phyloP scores from a whole-genome alignment of 371 early-diverging fungal genomes.

The Batkoa obscura region DNA sequence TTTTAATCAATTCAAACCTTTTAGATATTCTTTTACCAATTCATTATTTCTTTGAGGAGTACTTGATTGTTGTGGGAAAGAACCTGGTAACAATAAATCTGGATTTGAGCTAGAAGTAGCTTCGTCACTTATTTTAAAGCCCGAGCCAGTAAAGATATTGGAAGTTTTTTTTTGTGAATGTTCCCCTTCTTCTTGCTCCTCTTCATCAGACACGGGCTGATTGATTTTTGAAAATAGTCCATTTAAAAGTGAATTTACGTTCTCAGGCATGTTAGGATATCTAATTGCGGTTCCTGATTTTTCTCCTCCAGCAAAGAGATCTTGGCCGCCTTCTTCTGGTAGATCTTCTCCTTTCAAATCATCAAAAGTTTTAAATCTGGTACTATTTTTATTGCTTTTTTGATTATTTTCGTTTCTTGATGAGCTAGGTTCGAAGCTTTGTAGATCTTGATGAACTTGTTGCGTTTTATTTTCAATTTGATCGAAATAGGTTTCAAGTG shows the following conservation, averaged over 20 bases:
- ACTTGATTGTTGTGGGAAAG: too few species aligned
- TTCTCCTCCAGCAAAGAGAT: constrained; percentile 7
- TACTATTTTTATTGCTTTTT: neutral
- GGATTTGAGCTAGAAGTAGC: neutral
- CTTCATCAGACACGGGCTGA: neutral
- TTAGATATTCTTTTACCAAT: neutral
- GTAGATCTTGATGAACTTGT: neutral
- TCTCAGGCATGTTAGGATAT: neutral
- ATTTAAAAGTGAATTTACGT: neutral
- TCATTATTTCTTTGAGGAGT: too few species aligned
- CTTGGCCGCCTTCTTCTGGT: neutral
- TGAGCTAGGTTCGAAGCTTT: neutral
- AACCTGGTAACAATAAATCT: neutral
- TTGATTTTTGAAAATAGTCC: neutral
- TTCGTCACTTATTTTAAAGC: too few species aligned
- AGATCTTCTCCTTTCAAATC: neutral
- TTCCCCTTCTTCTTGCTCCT: neutral
- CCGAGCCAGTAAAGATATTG: neutral
- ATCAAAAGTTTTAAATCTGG: neutral
- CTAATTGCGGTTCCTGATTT: constrained; percentile 1
- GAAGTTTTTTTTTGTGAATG: neutral
- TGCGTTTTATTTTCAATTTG: neutral
- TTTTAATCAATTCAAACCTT: too few species aligned
- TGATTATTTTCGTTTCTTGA: neutral
- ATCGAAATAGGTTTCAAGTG: neutral